Base-by-base conservation (phyloP, 2,329 filamentous ascomycete genomes). In the Graphilbum sp. region DNA sequence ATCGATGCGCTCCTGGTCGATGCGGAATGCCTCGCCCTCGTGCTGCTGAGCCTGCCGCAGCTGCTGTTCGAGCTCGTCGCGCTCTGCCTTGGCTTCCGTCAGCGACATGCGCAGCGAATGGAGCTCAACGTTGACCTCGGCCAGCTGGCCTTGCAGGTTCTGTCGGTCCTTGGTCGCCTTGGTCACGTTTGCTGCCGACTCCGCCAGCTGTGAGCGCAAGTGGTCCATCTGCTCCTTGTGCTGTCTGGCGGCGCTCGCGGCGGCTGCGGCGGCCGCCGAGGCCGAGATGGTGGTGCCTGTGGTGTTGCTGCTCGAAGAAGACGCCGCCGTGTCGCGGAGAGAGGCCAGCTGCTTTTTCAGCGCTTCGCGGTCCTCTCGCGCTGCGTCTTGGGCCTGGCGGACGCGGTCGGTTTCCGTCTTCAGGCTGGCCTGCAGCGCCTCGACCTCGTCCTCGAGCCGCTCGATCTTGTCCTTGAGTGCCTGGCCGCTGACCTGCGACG, bases 401-500 rank as follows among this genome's bases (percentile, higher is more conserved):
- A 68, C 67, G 41, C 71, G 67, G 45, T 78, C 71, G 32, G 68
- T 67, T 52, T 79, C 76, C 42, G 78, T 69, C 36, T 81, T 75
- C 32, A 78, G 55, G 29, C 67, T 70, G 18, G 66, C 63, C 52
- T 85, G 79, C 13, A 87, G 58, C 21, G 83, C 71, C 38, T 83
- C 75, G n/a, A 85, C 65, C 52, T 86, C 81, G 46, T 86, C 80
- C 51, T 87, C 79, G 17, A 87, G 54, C 8, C 67, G 66, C 41
- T 79, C 71, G 2, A 76, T 62, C 52, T 75, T 83, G 46, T 81
- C 76, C 35, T 64, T 62, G 42, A 82, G 64, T 1, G 64, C 53
- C 45, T 74, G 69, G 50, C 73, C 67, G 45, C 78, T 73, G 18
- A 77, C 65, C 45, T 76, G 72, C 20, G 71, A 70, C 36, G 78